Conservation (phyloP, 2,329 filamentous ascomycete species). For the Venturiaceae sp. region DNA sequence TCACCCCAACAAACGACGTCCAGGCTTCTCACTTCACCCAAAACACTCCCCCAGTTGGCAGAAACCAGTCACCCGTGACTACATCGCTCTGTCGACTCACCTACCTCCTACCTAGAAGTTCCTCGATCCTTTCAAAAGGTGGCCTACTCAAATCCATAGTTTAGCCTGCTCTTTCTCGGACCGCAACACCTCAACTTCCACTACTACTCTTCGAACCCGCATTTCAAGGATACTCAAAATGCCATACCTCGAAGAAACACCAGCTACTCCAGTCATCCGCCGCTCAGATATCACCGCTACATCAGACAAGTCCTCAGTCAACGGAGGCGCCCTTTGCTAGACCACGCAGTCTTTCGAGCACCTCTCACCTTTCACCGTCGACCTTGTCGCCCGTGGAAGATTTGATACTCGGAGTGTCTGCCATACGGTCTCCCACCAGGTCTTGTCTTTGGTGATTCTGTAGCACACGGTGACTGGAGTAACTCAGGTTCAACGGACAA, state of each 20-base stretch:
- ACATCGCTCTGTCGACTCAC: background rate
- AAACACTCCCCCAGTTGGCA: background rate
- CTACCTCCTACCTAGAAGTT: background rate
- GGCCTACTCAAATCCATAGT: background rate
- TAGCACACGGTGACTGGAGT: conserved; percentile 34
- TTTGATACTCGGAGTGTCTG: conserved; percentile 22
- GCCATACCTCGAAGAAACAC: background rate
- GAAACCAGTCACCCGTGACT: background rate
- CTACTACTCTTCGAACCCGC: background rate
- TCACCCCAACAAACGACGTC: background rate
- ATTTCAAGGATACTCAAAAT: background rate
- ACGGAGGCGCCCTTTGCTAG: conserved; percentile 27
- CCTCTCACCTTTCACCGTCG: background rate
- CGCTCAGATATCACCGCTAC: conserved; percentile 28
- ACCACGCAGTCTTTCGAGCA: conserved; percentile 22
- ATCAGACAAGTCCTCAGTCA: conserved; percentile 29
- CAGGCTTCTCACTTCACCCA: background rate
- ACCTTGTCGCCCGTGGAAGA: conserved; percentile 4
- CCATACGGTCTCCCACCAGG: conserved; percentile 24
- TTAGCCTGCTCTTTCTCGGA: background rate
- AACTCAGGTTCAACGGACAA: background rate
- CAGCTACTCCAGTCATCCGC: conserved; percentile 30
- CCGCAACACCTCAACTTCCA: background rate
- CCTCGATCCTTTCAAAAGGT: background rate
- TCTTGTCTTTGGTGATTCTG: conserved; percentile 32